Percentiles rank a stretch among this genome's conserved stretches.
These are phyloP conservation scores for Gypsophila paniculata DNA, from an alignment of 179 eudicot species.

Conservation along the genomic window DNA sequence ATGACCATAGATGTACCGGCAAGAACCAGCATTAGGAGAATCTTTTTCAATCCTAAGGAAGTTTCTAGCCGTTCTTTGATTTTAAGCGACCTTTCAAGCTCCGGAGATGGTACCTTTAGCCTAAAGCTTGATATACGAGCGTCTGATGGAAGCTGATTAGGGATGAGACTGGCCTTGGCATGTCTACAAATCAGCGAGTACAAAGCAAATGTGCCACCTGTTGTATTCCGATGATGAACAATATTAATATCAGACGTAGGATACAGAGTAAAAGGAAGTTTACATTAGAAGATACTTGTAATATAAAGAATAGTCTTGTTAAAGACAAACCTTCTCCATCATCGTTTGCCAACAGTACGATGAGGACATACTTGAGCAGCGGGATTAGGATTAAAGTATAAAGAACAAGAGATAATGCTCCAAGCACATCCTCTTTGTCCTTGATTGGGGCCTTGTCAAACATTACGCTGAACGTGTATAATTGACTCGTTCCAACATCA, in stretches of 20 bases:
- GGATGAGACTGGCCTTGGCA: constrained; percentile 92
- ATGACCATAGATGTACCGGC: constrained; percentile 98
- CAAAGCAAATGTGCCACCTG: constrained; percentile 99
- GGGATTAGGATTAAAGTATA: constrained; percentile 84
- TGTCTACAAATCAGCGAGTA: constrained; percentile 93
- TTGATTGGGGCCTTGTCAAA: constrained; percentile 85
- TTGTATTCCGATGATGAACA: constrained; percentile 25
- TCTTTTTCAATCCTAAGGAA: constrained; percentile 69
- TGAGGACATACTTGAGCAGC: constrained; percentile 67
- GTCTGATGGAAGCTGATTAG: constrained; percentile 93
- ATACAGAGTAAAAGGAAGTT: constrained; percentile 1
- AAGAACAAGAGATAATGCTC: constrained; percentile 86
- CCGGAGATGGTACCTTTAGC: constrained; percentile 91
- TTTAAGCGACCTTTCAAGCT: constrained; percentile 92
- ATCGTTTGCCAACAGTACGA: constrained; percentile 94
- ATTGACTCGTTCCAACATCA: constrained; percentile 94
- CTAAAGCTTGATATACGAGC: constrained; percentile 95
- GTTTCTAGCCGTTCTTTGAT: constrained; percentile 80
- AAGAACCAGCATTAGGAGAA: constrained; percentile 78
- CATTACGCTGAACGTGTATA: constrained; percentile 95
- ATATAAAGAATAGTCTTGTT: constrained; percentile 9
- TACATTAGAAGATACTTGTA: constrained; percentile 9
- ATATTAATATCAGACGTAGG: background rate
- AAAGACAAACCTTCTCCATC: constrained; percentile 81
- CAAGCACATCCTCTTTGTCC: constrained; percentile 80